Percentiles rank a stretch among this genome's conserved stretches.
Conservation (phyloP, 208 protist species). For the Wallacemonas sp. region DNA sequence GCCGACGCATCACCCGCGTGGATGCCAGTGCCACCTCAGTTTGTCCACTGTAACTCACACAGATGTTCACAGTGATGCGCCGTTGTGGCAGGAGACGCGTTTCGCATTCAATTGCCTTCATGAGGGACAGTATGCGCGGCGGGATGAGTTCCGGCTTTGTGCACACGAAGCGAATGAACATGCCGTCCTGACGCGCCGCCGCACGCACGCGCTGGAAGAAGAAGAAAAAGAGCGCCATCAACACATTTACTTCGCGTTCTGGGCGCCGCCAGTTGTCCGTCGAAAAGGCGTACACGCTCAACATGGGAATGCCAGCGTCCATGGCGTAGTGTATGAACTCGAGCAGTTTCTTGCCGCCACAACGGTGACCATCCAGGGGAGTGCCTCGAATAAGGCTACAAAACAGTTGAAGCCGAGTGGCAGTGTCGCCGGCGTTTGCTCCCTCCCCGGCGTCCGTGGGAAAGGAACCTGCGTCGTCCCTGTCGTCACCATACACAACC, state of each 20-base stretch:
- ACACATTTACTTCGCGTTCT: conserved; percentile 66
- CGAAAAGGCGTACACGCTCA: conserved; percentile 91
- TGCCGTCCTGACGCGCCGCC: conserved; percentile 45
- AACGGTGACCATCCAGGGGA: conserved; percentile 73
- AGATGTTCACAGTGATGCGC: conserved; percentile 80
- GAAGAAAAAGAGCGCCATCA: conserved; percentile 83
- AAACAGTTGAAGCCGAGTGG: not conserved
- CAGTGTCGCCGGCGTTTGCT: too few relatives aligned
- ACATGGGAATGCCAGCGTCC: conserved; percentile 56
- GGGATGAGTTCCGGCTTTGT: conserved; percentile 57
- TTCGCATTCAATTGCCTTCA: conserved; percentile 66
- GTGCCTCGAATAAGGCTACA: conserved; percentile 42
- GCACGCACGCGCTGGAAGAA: conserved; percentile 75
- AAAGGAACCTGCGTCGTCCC: not conserved
- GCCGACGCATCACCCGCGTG: conserved; percentile 38
- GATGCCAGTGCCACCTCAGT: conserved; percentile 64
- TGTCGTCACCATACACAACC: conserved; percentile 5
- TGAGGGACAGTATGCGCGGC: conserved; percentile 46
- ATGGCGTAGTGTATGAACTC: conserved; percentile 73
- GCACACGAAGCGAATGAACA: conserved; percentile 88
- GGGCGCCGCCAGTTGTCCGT: conserved; percentile 87
- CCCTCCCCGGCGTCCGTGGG: not conserved
- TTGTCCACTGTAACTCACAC: conserved; percentile 88
- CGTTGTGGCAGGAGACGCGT: conserved; percentile 40
- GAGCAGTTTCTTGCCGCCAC: conserved; percentile 78